Evolutionary conservation across 805 yeast genomes (phyloP), one percentile per base, ranked within the genome.

Genomic region (Hanseniaspora jakobsenii): DNA sequence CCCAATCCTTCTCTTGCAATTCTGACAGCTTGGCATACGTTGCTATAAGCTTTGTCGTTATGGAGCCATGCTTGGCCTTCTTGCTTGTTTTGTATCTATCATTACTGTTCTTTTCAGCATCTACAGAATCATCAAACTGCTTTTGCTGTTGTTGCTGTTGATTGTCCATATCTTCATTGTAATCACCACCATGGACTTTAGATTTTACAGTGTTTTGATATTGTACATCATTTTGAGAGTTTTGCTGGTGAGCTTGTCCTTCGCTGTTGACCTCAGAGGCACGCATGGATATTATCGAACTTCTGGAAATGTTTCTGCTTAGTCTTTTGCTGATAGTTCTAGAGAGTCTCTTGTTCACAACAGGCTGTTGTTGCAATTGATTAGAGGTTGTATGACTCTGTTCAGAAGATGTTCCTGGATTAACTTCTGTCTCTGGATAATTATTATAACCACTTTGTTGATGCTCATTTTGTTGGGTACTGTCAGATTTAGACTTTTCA

Each of bases 11-110:
- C 44, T 66, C 70, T 47, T 76, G 79, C 2, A 46, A 14, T 36
- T 69, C 69, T 3, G 83, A 70, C 49, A 81, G 62, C 55, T 76
- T 78, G 27, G 89, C 84, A 59, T 81, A 81, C 0, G 85, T 76
- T 1, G 85, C 72, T 48, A 81, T 69, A 49, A 81, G 59, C 54
- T 77, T 80, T 32, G 83, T 66, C 0, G 89, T 80, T 35, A 81
- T 75, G 1, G 87, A 79, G 49, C 78, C 78, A 53, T 87, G 70
- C 55, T 79, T 73, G 48, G 66, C 63, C 29, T 55, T 62, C 31
- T 62, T 42, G 8, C 32, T 29, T 12, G 44, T 18, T 6, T 18
- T 18, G 17, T 32, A 40, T n/a, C n/a, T n/a, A 65, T 47, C 63
- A 49, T 53, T 64, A 54, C 1, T 72, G 67, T 40, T 58, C 55